Evolutionary conservation across 2,329 filamentous ascomycete genomes (phyloP).

Genomic region (Bipolaris victoriae): DNA sequence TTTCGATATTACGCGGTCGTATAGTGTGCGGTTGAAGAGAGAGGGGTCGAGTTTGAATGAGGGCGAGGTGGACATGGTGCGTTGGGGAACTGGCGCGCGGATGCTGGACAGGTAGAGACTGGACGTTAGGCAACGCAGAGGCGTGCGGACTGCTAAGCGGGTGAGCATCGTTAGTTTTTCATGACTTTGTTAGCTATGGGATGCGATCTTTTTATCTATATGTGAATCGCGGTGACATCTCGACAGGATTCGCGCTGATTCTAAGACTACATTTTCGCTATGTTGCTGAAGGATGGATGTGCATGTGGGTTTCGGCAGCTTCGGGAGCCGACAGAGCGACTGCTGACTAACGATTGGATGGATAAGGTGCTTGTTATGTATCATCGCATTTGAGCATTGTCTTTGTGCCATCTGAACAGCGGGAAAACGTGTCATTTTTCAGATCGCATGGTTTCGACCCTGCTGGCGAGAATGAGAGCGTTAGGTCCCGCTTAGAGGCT

Average conservation of each 20-base stretch:
- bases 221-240: background rate
- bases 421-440: background rate
- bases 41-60: slow-evolving; percentile 43
- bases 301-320: slow-evolving; percentile 2
- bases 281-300: background rate
- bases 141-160: slow-evolving; percentile 9
- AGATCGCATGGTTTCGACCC: background rate
- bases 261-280: background rate
- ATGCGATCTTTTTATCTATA: background rate
- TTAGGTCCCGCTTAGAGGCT: background rate
- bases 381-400: too few species aligned
- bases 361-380: too few species aligned
- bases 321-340: background rate
- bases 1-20: slow-evolving; percentile 43
- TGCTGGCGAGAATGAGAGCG: background rate
- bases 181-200: background rate
- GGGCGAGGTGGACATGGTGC: slow-evolving; percentile 36
- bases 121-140: slow-evolving; percentile 8
- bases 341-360: slow-evolving; percentile 2
- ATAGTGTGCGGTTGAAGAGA: slow-evolving; percentile 51
- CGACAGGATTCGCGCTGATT: background rate
- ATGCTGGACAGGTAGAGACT: slow-evolving; percentile 9
- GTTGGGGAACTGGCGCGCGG: slow-evolving; percentile 9
- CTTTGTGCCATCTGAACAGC: too few species aligned
- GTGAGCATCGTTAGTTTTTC: slow-evolving; percentile 8